Conservation (phyloP, 805 yeast genomes). For the Barnettozyma pratensis region DNA sequence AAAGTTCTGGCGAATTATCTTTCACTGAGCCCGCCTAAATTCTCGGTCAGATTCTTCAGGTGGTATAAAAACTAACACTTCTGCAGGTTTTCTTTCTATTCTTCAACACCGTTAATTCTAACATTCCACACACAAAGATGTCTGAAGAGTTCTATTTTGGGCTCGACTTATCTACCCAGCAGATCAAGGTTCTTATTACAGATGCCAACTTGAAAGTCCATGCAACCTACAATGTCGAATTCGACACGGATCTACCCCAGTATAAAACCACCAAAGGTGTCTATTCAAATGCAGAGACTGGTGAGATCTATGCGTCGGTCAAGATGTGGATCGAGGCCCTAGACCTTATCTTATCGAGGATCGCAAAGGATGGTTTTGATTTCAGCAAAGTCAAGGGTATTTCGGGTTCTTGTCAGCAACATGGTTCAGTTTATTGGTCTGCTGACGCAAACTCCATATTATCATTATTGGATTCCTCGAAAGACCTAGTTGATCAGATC, state of each 20-base stretch:
- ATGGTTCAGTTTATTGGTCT: slow-evolving; percentile 85
- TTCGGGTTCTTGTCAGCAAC: slow-evolving; percentile 89
- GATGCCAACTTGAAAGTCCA: slow-evolving; percentile 47
- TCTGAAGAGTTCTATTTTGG: slow-evolving; percentile 42
- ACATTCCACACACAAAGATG: slow-evolving; percentile 25
- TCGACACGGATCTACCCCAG: slow-evolving; percentile 56
- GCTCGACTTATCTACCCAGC: slow-evolving; percentile 87
- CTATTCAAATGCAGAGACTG: slow-evolving; percentile 42
- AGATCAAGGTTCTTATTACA: slow-evolving; percentile 69
- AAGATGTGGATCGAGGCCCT: slow-evolving; percentile 87
- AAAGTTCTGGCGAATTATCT: too few relatives aligned
- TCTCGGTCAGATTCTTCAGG: background rate
- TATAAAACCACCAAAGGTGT: slow-evolving; percentile 78
- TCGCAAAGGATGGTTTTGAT: slow-evolving; percentile 49
- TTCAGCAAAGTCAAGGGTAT: slow-evolving; percentile 58
- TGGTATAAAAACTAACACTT: too few relatives aligned
- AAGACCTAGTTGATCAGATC: slow-evolving; percentile 41
- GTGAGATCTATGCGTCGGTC: slow-evolving; percentile 74
- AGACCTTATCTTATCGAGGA: slow-evolving; percentile 51
- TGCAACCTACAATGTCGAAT: slow-evolving; percentile 60
- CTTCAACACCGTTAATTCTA: too few relatives aligned
- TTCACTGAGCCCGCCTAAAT: background rate
- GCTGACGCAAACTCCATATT: slow-evolving; percentile 39
- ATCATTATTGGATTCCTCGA: slow-evolving; percentile 27
- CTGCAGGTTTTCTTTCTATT: background rate